Conservation (phyloP, 257 asterid species). For the Henckelia pumila region DNA sequence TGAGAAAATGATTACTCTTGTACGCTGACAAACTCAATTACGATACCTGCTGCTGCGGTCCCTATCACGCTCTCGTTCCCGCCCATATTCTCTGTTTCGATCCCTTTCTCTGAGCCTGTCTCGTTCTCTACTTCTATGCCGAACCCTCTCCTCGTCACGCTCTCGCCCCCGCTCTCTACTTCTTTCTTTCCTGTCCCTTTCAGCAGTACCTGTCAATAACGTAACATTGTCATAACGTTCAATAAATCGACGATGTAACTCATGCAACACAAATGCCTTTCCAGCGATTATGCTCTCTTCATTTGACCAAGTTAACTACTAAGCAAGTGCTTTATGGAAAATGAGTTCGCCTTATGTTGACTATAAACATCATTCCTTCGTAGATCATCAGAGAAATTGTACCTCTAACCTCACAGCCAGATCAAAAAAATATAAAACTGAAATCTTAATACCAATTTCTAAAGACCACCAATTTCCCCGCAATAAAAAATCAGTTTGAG, state of each 20-base stretch:
- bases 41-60: constrained; percentile 59
- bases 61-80: constrained; percentile 59
- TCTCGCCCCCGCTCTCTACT: constrained; percentile 72
- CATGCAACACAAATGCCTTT: background rate
- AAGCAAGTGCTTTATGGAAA: background rate
- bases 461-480: background rate
- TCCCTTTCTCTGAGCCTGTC: constrained; percentile 68
- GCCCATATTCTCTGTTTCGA: constrained; percentile 68
- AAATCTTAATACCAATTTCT: background rate
- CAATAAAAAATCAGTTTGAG: background rate
- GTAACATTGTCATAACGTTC: constrained; percentile 2
- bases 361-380: background rate
- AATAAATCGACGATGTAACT: background rate
- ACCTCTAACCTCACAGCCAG: background rate
- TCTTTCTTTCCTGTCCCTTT: constrained; percentile 61
- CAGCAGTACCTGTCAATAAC: constrained; percentile 42
- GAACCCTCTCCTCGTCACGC: constrained; percentile 63
- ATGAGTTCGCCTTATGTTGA: background rate
- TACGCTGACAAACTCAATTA: constrained; percentile 23
- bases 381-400: background rate
- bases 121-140: constrained; percentile 67
- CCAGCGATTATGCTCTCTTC: background rate
- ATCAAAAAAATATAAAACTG: too few relatives aligned
- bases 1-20: background rate
- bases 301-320: background rate